phyloP scores from a whole-genome alignment of 768 basidiomycete genomes.

The Psilocybe subaeruginosa region DNA sequence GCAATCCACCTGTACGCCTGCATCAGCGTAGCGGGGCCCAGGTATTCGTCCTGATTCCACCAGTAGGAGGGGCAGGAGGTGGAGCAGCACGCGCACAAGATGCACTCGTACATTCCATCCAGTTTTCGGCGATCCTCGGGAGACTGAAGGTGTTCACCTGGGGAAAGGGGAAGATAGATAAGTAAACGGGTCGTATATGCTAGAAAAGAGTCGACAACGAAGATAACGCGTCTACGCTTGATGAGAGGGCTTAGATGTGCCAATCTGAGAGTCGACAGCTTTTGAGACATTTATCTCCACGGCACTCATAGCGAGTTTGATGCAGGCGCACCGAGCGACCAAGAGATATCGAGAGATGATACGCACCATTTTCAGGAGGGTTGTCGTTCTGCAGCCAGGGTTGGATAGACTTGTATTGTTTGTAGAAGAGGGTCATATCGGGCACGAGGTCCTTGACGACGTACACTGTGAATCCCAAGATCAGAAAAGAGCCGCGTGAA shows the following conservation, averaged over 20 bases:
- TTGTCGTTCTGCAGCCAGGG: conserved; percentile 95
- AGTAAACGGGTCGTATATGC: neutral
- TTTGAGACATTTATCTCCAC: neutral
- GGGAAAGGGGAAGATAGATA: neutral
- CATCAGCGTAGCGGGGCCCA: conserved; percentile 96
- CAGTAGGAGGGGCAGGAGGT: conserved; percentile 98
- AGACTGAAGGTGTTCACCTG: conserved; percentile 86
- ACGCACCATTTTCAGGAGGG: conserved; percentile 67
- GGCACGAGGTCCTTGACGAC: conserved; percentile 98
- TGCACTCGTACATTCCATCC: conserved; percentile 97
- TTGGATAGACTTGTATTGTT: conserved; percentile 99
- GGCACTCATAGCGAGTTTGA: neutral
- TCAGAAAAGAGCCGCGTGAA: neutral
- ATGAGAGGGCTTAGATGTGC: neutral
- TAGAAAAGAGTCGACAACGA: neutral
- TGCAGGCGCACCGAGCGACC: neutral
- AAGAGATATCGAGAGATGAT: neutral
- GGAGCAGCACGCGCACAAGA: conserved; percentile 96
- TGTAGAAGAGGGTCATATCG: conserved; percentile 91
- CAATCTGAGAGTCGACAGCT: neutral
- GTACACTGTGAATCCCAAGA: conserved; percentile 68
- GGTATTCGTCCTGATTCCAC: conserved; percentile 99
- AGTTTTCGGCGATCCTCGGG: conserved; percentile 93
- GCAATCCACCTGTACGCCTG: conserved; percentile 98
- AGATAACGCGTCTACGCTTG: neutral